Evolutionary conservation across 768 basidiomycete species (phyloP), one percentile per base, ranked within the genome.

Genomic region (Leccinum longicurvipes): DNA sequence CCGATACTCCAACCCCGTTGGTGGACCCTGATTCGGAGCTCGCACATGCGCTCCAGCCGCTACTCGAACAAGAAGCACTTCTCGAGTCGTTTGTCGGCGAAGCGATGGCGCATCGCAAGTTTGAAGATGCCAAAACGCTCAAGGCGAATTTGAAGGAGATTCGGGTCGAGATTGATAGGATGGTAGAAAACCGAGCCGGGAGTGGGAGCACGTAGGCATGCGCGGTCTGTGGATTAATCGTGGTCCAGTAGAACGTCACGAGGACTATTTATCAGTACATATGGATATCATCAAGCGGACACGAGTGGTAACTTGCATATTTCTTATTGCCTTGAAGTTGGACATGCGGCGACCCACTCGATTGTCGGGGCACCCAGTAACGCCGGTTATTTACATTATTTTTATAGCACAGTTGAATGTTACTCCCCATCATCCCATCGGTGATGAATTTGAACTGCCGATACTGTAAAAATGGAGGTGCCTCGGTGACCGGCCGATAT

Each of bases 31-130:
- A 89, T 59, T 85, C 90, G 3, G 77, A 83, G 29, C 72, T 91
- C 21, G 92, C 93, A 3, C 77, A 82, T 42, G 74, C 79, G 7
- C 74, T 98, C 15, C 94, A 98, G 62, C 94, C 94, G 3, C 74
- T 98, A 12, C 80, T 98, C 15, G 94, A 98, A 72, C 96, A 98
- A 71, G 96, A 99, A 72, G 87, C 89, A 3, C 79, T 98, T 47
- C 79, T 99, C 19, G 91, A 95, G 71, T 80, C 85, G 2, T 98
- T 94, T 65, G 83, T 98, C 8, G 86, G 89, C 61, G 93, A 98
- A 69, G 96, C 96, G 6, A 88, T 86, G 71, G 81, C 85, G 2
- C 87, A 88, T 62, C 79, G 96, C 42, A 98, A 98, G 73, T 98
- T 98, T 60, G 96, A 98, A 71, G 97, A 99, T 66, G 89, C 89